These are phyloP conservation scores for Aureobasidium musti DNA, from an alignment of 2,329 filamentous ascomycete species.

Conservation along the genomic window DNA sequence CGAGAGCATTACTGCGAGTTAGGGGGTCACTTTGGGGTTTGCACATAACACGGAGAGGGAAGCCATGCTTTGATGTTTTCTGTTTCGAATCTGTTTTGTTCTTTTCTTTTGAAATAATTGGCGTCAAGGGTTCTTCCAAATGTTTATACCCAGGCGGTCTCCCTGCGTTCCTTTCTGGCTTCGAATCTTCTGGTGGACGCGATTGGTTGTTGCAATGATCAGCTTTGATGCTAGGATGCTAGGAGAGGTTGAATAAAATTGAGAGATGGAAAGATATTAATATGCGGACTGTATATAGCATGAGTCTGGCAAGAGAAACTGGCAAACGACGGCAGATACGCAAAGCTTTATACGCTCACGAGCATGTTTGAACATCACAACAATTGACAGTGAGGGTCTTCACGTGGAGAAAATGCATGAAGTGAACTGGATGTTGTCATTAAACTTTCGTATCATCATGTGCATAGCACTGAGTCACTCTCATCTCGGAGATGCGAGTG, in stretches of 20 bases:
- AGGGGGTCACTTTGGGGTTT: background rate
- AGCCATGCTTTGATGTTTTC: background rate
- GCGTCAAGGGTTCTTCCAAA: constrained; percentile 9
- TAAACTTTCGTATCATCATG: constrained; percentile 24
- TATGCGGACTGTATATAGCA: constrained; percentile 18
- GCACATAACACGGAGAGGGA: constrained; percentile 16
- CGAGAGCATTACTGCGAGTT: constrained; percentile 61
- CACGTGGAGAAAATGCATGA: no score
- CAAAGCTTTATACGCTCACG: background rate
- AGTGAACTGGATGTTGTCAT: constrained; percentile 16
- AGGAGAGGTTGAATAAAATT: background rate
- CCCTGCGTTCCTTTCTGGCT: background rate
- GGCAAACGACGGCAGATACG: background rate
- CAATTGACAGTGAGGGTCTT: background rate
- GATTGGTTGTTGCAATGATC: background rate
- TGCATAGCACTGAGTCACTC: background rate
- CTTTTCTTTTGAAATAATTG: background rate
- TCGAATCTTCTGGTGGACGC: background rate
- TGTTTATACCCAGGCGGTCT: constrained; percentile 25
- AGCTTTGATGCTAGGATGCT: background rate
- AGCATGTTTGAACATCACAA: background rate
- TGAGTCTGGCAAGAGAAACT: background rate
- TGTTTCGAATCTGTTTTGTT: background rate
- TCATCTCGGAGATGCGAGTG: background rate
- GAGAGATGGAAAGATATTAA: background rate